phyloP scores from a whole-genome alignment of 2,329 filamentous ascomycete species.

The Ophiocordyceps camponoti-floridani region DNA sequence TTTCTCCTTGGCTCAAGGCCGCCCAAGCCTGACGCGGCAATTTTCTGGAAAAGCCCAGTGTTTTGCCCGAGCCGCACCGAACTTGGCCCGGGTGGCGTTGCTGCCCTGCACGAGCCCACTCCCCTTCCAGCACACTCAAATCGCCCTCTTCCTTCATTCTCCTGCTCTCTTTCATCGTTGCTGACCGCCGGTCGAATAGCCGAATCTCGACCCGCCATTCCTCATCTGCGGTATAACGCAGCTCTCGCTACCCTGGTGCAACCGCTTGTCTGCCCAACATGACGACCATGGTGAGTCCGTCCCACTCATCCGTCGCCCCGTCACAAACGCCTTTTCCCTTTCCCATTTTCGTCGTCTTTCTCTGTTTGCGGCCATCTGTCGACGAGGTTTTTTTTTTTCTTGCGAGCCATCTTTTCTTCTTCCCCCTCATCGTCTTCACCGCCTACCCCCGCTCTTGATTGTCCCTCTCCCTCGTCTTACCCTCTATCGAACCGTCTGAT shows the following conservation, averaged over 20 bases:
- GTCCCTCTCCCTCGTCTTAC: background rate
- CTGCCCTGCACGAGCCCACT: slow-evolving; percentile 3
- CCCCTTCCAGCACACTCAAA: background rate
- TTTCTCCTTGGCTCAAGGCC: too few species aligned
- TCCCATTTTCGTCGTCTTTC: background rate
- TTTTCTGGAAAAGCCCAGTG: background rate
- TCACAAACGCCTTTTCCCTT: background rate
- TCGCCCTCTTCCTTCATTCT: background rate
- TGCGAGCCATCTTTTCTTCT: too few species aligned
- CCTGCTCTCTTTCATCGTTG: background rate
- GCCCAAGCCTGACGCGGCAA: background rate
- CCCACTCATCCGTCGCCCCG: background rate
- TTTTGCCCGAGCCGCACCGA: slow-evolving; percentile 1
- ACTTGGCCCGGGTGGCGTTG: slow-evolving; percentile 5
- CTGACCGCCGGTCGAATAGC: background rate
- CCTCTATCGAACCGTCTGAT: background rate
- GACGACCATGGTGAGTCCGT: slow-evolving; percentile 31
- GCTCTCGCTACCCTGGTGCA: slow-evolving; percentile 2
- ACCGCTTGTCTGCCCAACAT: slow-evolving; percentile 15
- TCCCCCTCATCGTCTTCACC: too few species aligned
- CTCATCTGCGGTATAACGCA: slow-evolving; percentile 1
- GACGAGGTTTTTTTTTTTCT: background rate
- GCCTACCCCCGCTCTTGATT: background rate
- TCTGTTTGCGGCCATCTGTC: background rate
- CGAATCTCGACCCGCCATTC: background rate